These are phyloP conservation scores for Xanthoconium stramineum DNA, from an alignment of 768 basidiomycete genomes.

Conservation along the genomic window DNA sequence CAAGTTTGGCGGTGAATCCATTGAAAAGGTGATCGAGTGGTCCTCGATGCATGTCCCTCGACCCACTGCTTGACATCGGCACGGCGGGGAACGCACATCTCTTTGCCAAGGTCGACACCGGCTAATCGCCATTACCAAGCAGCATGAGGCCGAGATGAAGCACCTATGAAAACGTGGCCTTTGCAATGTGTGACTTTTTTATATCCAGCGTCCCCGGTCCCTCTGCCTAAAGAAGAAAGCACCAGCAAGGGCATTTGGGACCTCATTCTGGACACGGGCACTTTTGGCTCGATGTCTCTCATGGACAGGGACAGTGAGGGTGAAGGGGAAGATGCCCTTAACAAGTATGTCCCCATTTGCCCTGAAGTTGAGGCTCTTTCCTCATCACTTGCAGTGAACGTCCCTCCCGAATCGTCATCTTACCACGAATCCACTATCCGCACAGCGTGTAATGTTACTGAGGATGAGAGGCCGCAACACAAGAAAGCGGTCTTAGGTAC, in stretches of 20 bases:
- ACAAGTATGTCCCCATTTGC: constrained; percentile 63
- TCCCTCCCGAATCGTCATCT: not conserved
- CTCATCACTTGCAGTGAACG: constrained; percentile 78
- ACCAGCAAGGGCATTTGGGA: constrained; percentile 50
- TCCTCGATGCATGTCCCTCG: constrained; percentile 51
- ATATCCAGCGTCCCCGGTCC: constrained; percentile 42
- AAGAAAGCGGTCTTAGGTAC: constrained; percentile 51
- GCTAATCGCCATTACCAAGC: constrained; percentile 59
- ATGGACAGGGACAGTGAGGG: constrained; percentile 60
- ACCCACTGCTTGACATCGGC: constrained; percentile 65
- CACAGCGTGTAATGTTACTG: constrained; percentile 81
- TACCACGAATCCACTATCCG: not conserved
- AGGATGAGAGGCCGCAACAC: constrained; percentile 56
- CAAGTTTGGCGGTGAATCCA: constrained; percentile 66
- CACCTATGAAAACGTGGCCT: constrained; percentile 37
- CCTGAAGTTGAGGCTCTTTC: constrained; percentile 54
- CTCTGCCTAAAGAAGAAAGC: constrained; percentile 8
- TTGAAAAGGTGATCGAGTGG: constrained; percentile 83
- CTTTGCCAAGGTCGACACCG: constrained; percentile 65
- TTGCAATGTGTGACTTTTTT: constrained; percentile 67
- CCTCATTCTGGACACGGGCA: constrained; percentile 82
- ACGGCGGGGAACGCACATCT: constrained; percentile 79
- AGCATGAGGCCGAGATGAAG: constrained; percentile 21
- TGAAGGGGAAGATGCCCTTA: constrained; percentile 49
- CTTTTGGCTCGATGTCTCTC: constrained; percentile 80